Evolutionary conservation across 176 grass and related monocot genomes (phyloP).

Genomic region (Bromus sterilis): DNA sequence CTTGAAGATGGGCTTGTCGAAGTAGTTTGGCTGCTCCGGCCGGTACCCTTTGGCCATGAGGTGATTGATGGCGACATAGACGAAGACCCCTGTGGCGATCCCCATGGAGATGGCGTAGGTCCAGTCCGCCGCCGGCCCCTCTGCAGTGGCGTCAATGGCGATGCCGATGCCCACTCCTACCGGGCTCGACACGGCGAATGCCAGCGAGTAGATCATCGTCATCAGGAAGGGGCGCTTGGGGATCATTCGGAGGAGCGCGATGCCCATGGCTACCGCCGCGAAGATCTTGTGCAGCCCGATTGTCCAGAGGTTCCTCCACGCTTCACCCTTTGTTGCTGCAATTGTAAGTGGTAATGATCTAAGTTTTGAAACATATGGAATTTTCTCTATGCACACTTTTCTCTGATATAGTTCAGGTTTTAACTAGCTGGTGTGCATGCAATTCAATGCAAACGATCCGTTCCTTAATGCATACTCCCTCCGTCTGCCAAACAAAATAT

Average conservation of each 20-base stretch:
- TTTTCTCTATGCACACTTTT: neutral
- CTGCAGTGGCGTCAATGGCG: conserved; percentile 51
- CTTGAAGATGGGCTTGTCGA: conserved; percentile 50
- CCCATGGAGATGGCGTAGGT: conserved; percentile 65
- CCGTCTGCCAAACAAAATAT: too few relatives aligned
- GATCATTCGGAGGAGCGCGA: conserved; percentile 62
- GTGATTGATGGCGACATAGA: conserved; percentile 81
- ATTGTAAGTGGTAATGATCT: neutral
- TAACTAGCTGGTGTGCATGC: too few relatives aligned
- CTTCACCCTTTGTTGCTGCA: conserved; percentile 36
- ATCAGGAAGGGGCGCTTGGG: conserved; percentile 49
- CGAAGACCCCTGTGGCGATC: conserved; percentile 60
- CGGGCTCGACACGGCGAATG: conserved; percentile 63
- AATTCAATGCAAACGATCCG: too few relatives aligned
- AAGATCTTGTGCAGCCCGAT: conserved; percentile 79
- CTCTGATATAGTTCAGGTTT: too few relatives aligned
- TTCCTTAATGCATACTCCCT: too few relatives aligned
- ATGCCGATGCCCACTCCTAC: conserved; percentile 69
- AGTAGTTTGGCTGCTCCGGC: conserved; percentile 21
- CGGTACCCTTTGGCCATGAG: conserved; percentile 74
- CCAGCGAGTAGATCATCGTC: conserved; percentile 52
- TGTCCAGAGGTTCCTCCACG: conserved; percentile 86
- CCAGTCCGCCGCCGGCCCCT: conserved; percentile 55
- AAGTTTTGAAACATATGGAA: too few relatives aligned
- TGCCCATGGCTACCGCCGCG: conserved; percentile 74